phyloP scores from a whole-genome alignment of 305 asterid species.

The Petunia hybrid region DNA sequence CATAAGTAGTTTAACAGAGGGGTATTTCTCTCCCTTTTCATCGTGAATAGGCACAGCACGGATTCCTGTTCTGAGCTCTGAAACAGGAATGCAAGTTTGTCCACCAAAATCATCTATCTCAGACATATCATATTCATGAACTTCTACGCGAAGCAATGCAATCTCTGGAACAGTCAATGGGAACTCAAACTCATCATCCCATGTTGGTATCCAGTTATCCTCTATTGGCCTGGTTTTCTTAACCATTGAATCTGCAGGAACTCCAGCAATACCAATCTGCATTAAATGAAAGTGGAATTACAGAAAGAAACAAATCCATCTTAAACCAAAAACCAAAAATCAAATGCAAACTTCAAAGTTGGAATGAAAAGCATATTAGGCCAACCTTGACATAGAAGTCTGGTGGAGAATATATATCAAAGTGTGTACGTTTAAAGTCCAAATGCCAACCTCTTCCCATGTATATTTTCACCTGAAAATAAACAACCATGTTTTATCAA shows the following conservation, averaged over 20 bases:
- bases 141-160: constrained; percentile 81
- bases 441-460: constrained; percentile 72
- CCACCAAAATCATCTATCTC: constrained; percentile 92
- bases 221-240: constrained; percentile 58
- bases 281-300: background rate
- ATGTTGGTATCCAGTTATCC: constrained; percentile 81
- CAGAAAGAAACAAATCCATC: background rate
- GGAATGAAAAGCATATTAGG: background rate
- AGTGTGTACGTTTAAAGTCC: constrained; percentile 67
- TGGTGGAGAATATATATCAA: constrained; percentile 67
- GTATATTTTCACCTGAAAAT: constrained; percentile 61
- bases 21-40: constrained; percentile 73
- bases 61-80: constrained; percentile 74
- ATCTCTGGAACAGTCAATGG: constrained; percentile 71
- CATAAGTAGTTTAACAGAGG: constrained; percentile 67
- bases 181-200: constrained; percentile 79
- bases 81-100: constrained; percentile 84
- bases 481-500: background rate
- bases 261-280: constrained; percentile 88
- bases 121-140: constrained; percentile 74
- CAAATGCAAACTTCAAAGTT: background rate
- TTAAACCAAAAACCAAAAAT: background rate
- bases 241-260: constrained; percentile 57
- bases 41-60: constrained; percentile 66
- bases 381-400: constrained; percentile 75